Base-by-base conservation (phyloP, 257 asterid genomes). In the Fraxinus excelsior region DNA sequence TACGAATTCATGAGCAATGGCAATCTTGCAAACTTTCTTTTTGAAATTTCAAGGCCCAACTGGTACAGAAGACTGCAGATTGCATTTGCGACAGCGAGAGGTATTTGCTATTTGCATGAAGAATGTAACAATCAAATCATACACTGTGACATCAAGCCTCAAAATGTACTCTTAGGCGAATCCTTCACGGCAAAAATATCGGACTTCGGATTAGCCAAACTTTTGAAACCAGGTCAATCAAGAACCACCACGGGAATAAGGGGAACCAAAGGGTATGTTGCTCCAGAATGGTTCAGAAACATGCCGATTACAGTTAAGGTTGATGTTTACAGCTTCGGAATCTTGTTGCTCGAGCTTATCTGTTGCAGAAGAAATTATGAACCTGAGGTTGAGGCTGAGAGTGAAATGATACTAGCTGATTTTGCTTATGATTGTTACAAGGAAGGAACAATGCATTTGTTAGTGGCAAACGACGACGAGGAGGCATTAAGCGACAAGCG, bases 281-380 rank as follows among this genome's bases (percentile, higher is more conserved):
- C 67, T 1, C 87, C 87, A 10, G 82, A 80, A 78, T 80, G 87
- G 87, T 74, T 70, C 26, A 67, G 82, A 67, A 74, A 83, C 75
- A 77, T 40, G 31, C 72, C 42, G 5, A 9, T 80, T 6, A 77
- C 72, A 13, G 75, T 35, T n/a, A 80, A 76, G 71, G 84, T 67
- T 9, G 86, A 80, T 49, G 87, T 81, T 2, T 84, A 84, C 72
- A 84, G 85, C 72, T 84, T 81, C 5, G 85, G 84, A 1, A 79
- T 84, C 66, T 29, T 84, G 62, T 69, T 84, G 13, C 60, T 81
- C 1, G 85, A 81, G 53, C 72, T 73, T 65, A 70, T 84, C 6
- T 72, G 69, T 31, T 81, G 88, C 38, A 32, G 64, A 19, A 19
- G 1, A n/a, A 53, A 53, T 5, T 53, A 0, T 1, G 69, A 38